Base-by-base conservation (phyloP, 148 eudicot genomes). In the Amaranthus palmeri region DNA sequence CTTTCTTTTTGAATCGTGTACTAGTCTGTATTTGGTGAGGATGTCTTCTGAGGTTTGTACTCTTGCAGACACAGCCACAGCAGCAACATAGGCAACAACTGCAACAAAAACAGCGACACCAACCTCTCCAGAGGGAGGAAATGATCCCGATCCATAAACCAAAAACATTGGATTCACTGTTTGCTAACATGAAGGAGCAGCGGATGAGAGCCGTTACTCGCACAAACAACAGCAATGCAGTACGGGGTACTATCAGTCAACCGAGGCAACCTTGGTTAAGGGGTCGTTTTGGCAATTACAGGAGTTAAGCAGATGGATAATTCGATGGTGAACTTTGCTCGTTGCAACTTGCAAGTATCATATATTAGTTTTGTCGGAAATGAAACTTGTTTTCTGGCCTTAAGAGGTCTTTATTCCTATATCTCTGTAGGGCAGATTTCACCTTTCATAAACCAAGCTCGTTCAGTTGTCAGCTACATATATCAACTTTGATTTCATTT, bases 131-230 rank as follows among this genome's bases (percentile, higher is more conserved):
- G 25, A 15, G 62, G 53, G 79, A 58, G n/a, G 86, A 81, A 48
- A 46, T 46, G 8, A 65, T 40, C 15, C 72, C 70, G 3, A 84
- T 74, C 72, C 92, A 83, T 76, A 86, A 77, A 78, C 89, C 96
- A 66, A 91, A 88, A 74, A 92, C 99, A 1, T 77, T 96, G 57
- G 99, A 96, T 74, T 92, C 92, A 17, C 74, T 86, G 74, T 96
- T 96, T 80, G 96, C 97, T 18, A 86, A 84, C 79, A 92, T 96
- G 99, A 87, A 90, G 84, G 96, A 95, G 74, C 89, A 96, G 79
- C 88, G 99, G 74, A 85, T 87, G 90, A 85, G 81, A 81, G 76
- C 78, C 43, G 56, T 65, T 43, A 80, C 87, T 47, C 84, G 64
- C 54, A 86, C 83, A 67, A 85, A 76, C 76, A 84, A 82, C 66